Base-by-base conservation (phyloP, 1,139 yeast species). In the Tardiomyces depauwii region DNA sequence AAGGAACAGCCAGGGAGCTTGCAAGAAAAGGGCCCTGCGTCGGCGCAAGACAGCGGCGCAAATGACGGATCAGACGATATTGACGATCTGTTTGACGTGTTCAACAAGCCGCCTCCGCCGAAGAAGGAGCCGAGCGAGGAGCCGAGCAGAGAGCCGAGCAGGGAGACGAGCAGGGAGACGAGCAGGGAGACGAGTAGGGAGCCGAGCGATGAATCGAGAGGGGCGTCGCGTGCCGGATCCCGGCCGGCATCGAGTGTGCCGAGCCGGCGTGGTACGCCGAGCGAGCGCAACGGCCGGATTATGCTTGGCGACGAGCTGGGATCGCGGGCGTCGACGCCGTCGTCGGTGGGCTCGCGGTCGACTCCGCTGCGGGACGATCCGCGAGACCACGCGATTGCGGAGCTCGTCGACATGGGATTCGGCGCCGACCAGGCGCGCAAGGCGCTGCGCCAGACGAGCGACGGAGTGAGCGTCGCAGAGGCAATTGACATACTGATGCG, bases 351-450 rank as follows among this genome's bases (percentile, higher is more conserved):
- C 5, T 30, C 36, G 10, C 36, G 36, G 5, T 4, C 5, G 10
- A 14, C n/a, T 3, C 19, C 18, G 5, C 18, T 14, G 19, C 7
- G n/a, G 12, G 39, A 36, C 19, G 39, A 36, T n/a, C 39, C 39
- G 11, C 39, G 39, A 40, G 93, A 82, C 56, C 70, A 69, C 19
- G 70, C 78, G 2, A 61, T 85, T 23, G 91, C 91, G 0, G 85
- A 80, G 54, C 67, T 86, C 45, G 64, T 85, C 1, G 94, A 86
- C 51, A 85, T 86, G 76, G 95, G 95, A 1, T 86, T 86, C 56
- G 65, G 81, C 1, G 66, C 74, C 1, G 81, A 77, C 1, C 77
- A 73, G 45, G 78, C 93, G 2, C 73, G 71, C 40, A 66, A 68
- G 9, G 94, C 95, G 0, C 69, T 86, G 40, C 70, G 67, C 18